Evolutionary conservation across 2,329 filamentous ascomycete genomes (phyloP).

Genomic region (Ceratocystis eucalypticola): DNA sequence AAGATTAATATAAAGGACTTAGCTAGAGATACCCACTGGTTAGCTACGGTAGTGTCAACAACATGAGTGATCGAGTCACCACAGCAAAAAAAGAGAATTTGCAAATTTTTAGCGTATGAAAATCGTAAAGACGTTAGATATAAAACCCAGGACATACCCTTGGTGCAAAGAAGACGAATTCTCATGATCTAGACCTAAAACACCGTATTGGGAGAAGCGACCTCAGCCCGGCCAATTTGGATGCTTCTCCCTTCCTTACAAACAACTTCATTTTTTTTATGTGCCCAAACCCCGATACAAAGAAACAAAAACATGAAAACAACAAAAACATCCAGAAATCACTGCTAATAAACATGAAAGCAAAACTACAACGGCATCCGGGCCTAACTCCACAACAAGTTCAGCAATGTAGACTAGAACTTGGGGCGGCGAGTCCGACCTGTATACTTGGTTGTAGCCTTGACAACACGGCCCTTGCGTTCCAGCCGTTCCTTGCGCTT

Average conservation of each 20-base stretch:
- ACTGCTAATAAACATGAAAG: neutral
- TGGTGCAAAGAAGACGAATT: neutral
- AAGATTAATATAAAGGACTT: neutral
- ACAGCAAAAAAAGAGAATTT: neutral
- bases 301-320: neutral
- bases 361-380: conserved; percentile 3
- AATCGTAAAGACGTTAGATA: conserved; percentile 4
- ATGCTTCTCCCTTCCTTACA: neutral
- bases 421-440: conserved; percentile 70
- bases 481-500: conserved; percentile 90
- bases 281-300: conserved; percentile 4
- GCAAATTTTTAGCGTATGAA: neutral
- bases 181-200: neutral
- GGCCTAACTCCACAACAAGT: neutral
- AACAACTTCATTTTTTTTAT: neutral
- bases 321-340: conserved; percentile 1
- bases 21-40: neutral
- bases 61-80: neutral
- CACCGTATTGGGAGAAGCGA: neutral
- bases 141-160: neutral
- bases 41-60: no score
- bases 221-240: neutral
- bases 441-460: conserved; percentile 83
- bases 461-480: conserved; percentile 86
- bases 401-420: conserved; percentile 39